Evolutionary conservation across 2,329 filamentous ascomycete genomes (phyloP), one percentile per base, ranked within the genome.

Genomic region (Calonectria naviculata): DNA sequence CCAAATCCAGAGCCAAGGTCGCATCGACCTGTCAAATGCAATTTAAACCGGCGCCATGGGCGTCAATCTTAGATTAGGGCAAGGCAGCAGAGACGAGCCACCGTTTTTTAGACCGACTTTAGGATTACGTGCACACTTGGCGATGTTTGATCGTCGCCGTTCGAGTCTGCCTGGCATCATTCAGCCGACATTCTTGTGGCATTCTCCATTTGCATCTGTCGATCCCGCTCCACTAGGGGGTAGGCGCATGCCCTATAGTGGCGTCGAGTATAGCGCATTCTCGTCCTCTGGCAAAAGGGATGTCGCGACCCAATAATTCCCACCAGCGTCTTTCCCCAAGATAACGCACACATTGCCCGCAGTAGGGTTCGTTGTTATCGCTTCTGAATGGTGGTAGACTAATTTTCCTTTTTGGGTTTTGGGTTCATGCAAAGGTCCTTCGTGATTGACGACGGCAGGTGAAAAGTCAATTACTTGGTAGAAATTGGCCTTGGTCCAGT

Each of bases 401-500:
- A 58, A 3, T 12, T 47, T 66, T 2, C 52, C 64, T 7, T 21
- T 24, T 6, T n/a, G 42, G 12, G 41, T 49, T 38, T 15, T 52
- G 19, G 7, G 24, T 6, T 17, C 15, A 7, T n/a, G 34, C 5
- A 12, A 47, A n/a, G 42, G 26, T 10, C n/a, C n/a, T n/a, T 28
- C n/a, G n/a, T 13, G 6, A 15, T 46, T 46, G 8, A 54, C n/a
- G 10, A 68, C 58, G 13, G 46, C 58, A 1, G 56, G 36, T 1
- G 56, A 28, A 34, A 68, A 68, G 58, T 63, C 56, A 4, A 54
- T 36, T 9, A 28, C 19, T 5, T 36, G 4, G 36, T 34, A 62
- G 24, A 68, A 28, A 7, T 42, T 42, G 56, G 65, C 58, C 28
- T 46, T 62, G 7, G 65, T 68, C 65, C 65, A 68, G 28, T 68